phyloP scores from a whole-genome alignment of 768 basidiomycete species.

The Boletus sp. region DNA sequence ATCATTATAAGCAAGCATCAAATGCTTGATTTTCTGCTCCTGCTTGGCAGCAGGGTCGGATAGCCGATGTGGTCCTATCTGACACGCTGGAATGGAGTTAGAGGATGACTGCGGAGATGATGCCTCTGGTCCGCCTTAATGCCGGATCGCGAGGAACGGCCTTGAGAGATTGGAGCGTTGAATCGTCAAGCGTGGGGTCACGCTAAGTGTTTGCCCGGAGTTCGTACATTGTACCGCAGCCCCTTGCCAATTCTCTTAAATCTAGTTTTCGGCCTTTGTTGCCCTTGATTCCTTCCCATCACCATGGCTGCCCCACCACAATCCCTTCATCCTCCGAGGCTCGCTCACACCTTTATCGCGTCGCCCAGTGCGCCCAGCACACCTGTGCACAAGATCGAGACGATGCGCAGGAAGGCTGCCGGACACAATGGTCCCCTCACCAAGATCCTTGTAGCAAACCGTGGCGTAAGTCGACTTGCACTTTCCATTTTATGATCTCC shows the following conservation, averaged over 20 bases:
- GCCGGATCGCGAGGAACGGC: slow-evolving; percentile 20
- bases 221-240: background rate
- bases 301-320: slow-evolving; percentile 31
- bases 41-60: background rate
- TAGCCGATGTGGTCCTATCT: background rate
- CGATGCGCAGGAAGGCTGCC: slow-evolving; percentile 86
- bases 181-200: background rate
- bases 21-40: background rate
- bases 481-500: slow-evolving; percentile 6
- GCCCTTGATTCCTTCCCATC: slow-evolving; percentile 11
- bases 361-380: slow-evolving; percentile 80
- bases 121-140: slow-evolving; percentile 37
- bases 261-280: background rate
- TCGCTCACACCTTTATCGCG: slow-evolving; percentile 66
- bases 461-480: slow-evolving; percentile 60
- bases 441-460: slow-evolving; percentile 90
- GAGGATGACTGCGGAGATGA: slow-evolving; percentile 5
- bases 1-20: background rate
- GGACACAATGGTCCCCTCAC: slow-evolving; percentile 89
- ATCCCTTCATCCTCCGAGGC: slow-evolving; percentile 65
- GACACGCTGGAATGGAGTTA: background rate
- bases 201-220: background rate
- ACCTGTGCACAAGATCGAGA: slow-evolving; percentile 86
- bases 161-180: slow-evolving; percentile 4
- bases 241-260: slow-evolving; percentile 6